Conservation (phyloP, 1,284 basidiomycete genomes). For the Tylopilus sp. region DNA sequence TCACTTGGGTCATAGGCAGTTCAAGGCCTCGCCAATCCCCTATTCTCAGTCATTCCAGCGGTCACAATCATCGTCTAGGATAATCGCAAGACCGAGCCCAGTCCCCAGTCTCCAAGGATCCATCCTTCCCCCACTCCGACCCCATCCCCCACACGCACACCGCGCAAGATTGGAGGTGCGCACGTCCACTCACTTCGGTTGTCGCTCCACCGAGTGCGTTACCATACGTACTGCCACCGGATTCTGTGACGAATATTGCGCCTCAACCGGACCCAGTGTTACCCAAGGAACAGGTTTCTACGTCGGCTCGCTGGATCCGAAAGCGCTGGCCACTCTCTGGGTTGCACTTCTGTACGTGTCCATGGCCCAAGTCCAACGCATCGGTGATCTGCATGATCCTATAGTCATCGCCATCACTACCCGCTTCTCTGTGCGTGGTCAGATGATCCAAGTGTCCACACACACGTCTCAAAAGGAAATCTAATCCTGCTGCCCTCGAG, state of each 20-base stretch:
- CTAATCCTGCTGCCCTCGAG: conserved; percentile 27
- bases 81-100: conserved; percentile 16
- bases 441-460: conserved; percentile 2
- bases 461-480: conserved; percentile 8
- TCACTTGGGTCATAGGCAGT: conserved; percentile 28
- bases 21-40: conserved; percentile 28
- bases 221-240: conserved; percentile 18
- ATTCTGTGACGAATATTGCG: neutral
- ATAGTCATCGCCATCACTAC: conserved; percentile 9
- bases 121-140: conserved; percentile 30
- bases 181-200: conserved; percentile 20
- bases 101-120: conserved; percentile 30
- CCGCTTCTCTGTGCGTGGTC: conserved; percentile 26
- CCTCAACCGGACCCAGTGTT: conserved; percentile 2
- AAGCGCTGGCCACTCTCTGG: conserved; percentile 5
- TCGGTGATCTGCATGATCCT: conserved; percentile 3
- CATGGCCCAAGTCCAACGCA: conserved; percentile 17
- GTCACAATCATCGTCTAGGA: conserved; percentile 12
- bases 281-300: conserved; percentile 3
- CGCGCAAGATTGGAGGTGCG: conserved; percentile 22
- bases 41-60: conserved; percentile 24
- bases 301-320: conserved; percentile 20
- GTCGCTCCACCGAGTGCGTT: conserved; percentile 24
- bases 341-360: conserved; percentile 20
- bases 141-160: conserved; percentile 24